Base-by-base conservation (phyloP, 768 basidiomycete genomes). In the Kwoniella bestiolae region DNA sequence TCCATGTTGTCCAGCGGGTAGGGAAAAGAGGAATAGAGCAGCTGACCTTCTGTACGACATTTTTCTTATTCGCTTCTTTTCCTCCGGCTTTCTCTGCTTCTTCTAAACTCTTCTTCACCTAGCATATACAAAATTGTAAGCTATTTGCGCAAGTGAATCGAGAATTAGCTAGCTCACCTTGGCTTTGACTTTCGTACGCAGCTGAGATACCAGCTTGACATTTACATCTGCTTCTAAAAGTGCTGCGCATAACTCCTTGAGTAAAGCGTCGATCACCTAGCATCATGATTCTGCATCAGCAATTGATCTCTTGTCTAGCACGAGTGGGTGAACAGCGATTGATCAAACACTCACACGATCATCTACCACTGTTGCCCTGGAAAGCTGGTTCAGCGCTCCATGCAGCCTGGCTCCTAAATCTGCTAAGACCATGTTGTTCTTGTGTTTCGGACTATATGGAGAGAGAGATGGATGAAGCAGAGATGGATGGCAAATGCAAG, bases 151-250 rank as follows among this genome's bases (percentile, higher is more conserved):
- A 8, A 1, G 1, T 26, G 4, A 9, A 1, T 18, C 28, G 18
- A 4, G 21, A 12, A 50, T 2, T 18, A 51, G 35, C 8, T 8
- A 47, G 62, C 77, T 90, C 59, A 94, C 92, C 77, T 92, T 94
- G 3, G 86, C 84, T 81, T 94, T 94, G 76, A 98, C 92, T 80
- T 92, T 93, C 68, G 90, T 88, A 68, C 93, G 87, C 61, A 96
- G 81, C 41, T 87, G 87, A 5, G 92, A 86, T 21, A 97, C 96
- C 23, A 98, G 87, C 80, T 95, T 96, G 74, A 99, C 95, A 79
- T 99, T 99, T 70, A 99, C 95, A 83, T 99, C 96, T 21, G 94
- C 90, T 82, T 98, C 94, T 47, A 99, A 86, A 32, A 98, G 83
- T 9, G 95, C 95, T 26, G 92, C 86, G 51, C 91, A 93, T 68